These are phyloP conservation scores for Dactylellina sp. DNA, from an alignment of 2,329 filamentous ascomycete species.

Conservation along the genomic window DNA sequence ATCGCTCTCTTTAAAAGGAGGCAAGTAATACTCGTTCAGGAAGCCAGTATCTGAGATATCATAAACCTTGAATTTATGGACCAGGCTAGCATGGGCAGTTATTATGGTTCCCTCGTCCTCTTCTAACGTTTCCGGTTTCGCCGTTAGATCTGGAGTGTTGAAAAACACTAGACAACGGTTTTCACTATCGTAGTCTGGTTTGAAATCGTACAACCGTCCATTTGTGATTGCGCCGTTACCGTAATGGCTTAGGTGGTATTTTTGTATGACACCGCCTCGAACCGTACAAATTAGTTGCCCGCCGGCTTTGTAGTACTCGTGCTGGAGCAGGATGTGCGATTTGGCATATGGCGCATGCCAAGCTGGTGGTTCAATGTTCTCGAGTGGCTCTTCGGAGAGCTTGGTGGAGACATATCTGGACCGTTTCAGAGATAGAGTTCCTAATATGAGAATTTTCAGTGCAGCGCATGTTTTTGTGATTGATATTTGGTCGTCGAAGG, in stretches of 20 bases:
- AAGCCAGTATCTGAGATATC: not conserved
- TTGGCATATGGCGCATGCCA: too few species aligned
- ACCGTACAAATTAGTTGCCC: constrained; percentile 2
- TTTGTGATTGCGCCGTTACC: too few species aligned
- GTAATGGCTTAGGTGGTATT: not conserved
- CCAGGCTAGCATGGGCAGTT: not conserved
- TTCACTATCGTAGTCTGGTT: not conserved
- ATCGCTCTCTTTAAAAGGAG: not conserved
- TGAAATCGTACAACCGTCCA: not conserved
- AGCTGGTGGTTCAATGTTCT: too few species aligned
- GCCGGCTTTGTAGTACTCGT: not conserved
- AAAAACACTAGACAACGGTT: not conserved
- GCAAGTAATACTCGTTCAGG: constrained; percentile 1
- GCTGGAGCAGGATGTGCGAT: constrained; percentile 12
- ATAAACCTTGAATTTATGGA: not conserved
- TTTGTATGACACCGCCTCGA: not conserved
- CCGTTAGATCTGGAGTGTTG: not conserved
- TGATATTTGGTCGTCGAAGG: constrained; percentile 19
- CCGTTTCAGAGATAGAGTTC: not conserved
- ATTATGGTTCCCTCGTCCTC: not conserved
- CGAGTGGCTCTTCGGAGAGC: too few species aligned
- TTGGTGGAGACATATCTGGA: not conserved
- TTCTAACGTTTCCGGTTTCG: not conserved
- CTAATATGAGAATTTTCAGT: not conserved
- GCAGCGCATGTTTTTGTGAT: not conserved